Evolutionary conservation across 768 basidiomycete species (phyloP).

Genomic region (Tulasnella sp.): DNA sequence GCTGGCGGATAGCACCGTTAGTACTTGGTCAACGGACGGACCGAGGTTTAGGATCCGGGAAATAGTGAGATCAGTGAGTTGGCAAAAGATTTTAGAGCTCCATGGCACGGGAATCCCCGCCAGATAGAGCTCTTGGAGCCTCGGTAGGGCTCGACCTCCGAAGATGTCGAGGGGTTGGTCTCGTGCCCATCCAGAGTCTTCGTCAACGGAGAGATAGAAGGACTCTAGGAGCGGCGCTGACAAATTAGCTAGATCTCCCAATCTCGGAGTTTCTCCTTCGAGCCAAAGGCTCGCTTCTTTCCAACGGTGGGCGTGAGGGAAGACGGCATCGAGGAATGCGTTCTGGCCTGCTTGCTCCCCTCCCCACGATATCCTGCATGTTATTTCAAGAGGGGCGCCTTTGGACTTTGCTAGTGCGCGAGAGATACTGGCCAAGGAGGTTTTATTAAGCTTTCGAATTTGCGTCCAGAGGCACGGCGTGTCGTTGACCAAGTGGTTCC

Average conservation of each 20-base stretch:
- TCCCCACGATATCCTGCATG: too few relatives aligned
- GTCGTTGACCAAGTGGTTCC: too few relatives aligned
- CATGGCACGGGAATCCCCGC: background rate
- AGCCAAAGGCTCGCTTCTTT: background rate
- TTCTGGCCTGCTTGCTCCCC: background rate
- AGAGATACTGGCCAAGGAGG: too few relatives aligned
- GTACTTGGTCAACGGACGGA: background rate
- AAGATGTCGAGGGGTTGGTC: background rate
- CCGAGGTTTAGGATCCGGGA: background rate
- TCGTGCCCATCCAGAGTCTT: background rate
- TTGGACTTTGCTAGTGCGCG: too few relatives aligned
- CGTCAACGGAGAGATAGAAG: background rate
- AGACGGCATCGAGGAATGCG: background rate
- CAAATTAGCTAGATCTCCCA: background rate
- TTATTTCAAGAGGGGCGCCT: too few relatives aligned
- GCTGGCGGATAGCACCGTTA: background rate
- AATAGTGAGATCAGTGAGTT: background rate
- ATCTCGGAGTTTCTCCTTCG: background rate
- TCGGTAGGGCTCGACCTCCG: background rate
- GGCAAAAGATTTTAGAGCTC: background rate
- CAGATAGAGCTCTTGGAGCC: background rate
- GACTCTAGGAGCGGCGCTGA: background rate
- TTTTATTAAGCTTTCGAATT: too few relatives aligned
- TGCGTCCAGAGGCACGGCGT: too few relatives aligned
- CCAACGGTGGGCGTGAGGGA: background rate